Evolutionary conservation across 768 basidiomycete genomes (phyloP), one percentile per base, ranked within the genome.

Genomic region (Myochromella boudieri): DNA sequence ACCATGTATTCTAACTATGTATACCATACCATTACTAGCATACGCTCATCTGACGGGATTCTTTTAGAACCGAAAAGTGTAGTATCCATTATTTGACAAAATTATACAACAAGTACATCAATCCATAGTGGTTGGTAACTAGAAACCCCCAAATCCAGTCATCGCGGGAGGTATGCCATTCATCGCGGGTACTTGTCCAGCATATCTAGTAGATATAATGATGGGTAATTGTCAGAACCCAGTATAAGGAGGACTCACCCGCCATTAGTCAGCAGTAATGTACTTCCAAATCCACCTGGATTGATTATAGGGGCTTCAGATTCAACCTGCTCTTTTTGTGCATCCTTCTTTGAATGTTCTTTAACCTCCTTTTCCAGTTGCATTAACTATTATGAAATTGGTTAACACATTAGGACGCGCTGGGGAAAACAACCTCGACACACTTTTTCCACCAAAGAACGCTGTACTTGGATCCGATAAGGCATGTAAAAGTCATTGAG

Each of bases 401-500:
- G 10, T 14, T 21, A 26, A 21, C 37, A 14, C 33, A 25, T 27
- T n/a, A 4, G 24, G 21, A 22, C 12, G 9, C n/a, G 22, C 9
- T 3, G 22, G 17, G 17, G 21, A n/a, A 37, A 20, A 12, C 15
- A 14, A 18, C 7, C 11, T 43, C 20, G 26, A 49, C 68, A 9
- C 45, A 86, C 87, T 77, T 82, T 89, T 47, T 87, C 87, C 14
- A 87, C 78, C 61, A 85, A 72, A 28, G 85, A 79, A 46, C 94
- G 82, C 59, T 91, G 86, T 25, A 83, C 79, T 66, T 98, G 95
- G 38, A 97, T 85, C 63, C 83, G 85, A 67, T 91, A 98, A 1
- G 97, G 97, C 91, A 95, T 97, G 63, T 90, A 91, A 72, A 95
- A 98, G 68, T 99, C 97, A 60, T 91, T 92, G 37, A 99, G 77